Conservation (phyloP, 768 basidiomycete species). For the Hygrophoropsis aurantiaca region DNA sequence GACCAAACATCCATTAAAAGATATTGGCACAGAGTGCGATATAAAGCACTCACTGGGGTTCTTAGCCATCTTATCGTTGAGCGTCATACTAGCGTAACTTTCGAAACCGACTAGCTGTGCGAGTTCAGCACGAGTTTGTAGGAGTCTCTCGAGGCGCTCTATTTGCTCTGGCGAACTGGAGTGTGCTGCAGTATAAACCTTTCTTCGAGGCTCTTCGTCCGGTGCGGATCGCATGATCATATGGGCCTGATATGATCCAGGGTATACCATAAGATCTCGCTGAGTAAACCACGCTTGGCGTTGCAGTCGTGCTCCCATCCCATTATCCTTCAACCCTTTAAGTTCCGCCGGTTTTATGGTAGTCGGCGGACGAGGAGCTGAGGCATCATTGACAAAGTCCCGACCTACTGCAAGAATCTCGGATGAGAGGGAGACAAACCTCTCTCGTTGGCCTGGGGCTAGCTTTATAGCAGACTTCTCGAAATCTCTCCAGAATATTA, state of each 20-base stretch:
- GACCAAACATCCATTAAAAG: slow-evolving; percentile 2
- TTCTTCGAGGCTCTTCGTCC: slow-evolving; percentile 75
- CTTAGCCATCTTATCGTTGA: slow-evolving; percentile 97
- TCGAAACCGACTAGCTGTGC: slow-evolving; percentile 82
- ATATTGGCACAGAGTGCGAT: neutral
- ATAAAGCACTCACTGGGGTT: slow-evolving; percentile 65
- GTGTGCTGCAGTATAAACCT: slow-evolving; percentile 82
- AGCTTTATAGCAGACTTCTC: slow-evolving; percentile 95
- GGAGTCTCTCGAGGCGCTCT: slow-evolving; percentile 69
- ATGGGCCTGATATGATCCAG: slow-evolving; percentile 85
- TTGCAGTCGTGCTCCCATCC: slow-evolving; percentile 71
- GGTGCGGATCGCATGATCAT: slow-evolving; percentile 92
- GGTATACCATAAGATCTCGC: slow-evolving; percentile 76
- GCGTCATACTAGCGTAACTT: slow-evolving; percentile 83
- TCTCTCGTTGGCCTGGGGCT: slow-evolving; percentile 69
- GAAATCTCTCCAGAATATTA: slow-evolving; percentile 96
- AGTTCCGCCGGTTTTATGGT: slow-evolving; percentile 69
- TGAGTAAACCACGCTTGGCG: slow-evolving; percentile 77
- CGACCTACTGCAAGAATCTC: slow-evolving; percentile 87
- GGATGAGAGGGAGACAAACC: slow-evolving; percentile 88
- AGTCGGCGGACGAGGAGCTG: slow-evolving; percentile 62
- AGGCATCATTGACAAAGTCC: slow-evolving; percentile 73
- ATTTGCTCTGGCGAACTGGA: slow-evolving; percentile 75
- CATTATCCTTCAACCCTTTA: slow-evolving; percentile 70
- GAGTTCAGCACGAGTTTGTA: slow-evolving; percentile 77